Conservation (phyloP, 108 stramenopile genomes). For the Discostella pseudostelligera region DNA sequence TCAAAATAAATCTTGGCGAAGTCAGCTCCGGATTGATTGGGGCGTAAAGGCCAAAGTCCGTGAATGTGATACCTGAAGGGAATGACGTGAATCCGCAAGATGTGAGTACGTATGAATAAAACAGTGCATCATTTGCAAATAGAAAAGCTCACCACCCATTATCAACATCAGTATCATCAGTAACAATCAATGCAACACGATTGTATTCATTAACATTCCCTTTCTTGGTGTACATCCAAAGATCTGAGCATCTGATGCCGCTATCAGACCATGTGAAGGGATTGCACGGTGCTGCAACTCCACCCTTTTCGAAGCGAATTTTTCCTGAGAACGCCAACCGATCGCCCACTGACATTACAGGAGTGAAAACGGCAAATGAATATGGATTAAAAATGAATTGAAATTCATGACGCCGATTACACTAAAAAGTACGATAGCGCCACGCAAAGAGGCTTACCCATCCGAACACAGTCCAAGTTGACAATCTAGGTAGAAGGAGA, state of each 20-base stretch:
- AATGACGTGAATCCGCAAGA: not conserved
- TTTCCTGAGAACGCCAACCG: slow-evolving; percentile 32
- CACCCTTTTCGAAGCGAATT: slow-evolving; percentile 21
- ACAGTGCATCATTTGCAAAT: not conserved
- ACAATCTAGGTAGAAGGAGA: not conserved
- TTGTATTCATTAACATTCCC: slow-evolving; percentile 3
- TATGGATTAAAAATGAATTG: not conserved
- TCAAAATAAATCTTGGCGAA: slow-evolving; percentile 34
- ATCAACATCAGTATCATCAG: slow-evolving; percentile 30
- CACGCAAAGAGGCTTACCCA: slow-evolving; percentile 12
- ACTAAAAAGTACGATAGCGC: not conserved
- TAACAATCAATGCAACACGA: slow-evolving; percentile 21
- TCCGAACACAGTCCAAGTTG: slow-evolving; percentile 22
- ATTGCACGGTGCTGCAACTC: slow-evolving; percentile 14
- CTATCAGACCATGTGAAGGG: slow-evolving; percentile 31
- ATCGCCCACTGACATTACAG: slow-evolving; percentile 23
- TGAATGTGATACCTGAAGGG: slow-evolving; percentile 34
- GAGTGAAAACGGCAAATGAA: not conserved
- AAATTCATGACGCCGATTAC: not conserved
- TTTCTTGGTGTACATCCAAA: slow-evolving; percentile 26
- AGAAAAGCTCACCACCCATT: slow-evolving; percentile 39
- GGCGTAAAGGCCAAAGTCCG: slow-evolving; percentile 18
- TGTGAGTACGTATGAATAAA: not conserved
- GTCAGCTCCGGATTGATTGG: slow-evolving; percentile 15
- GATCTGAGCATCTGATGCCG: slow-evolving; percentile 28